phyloP scores from a whole-genome alignment of 768 basidiomycete genomes.

The Naganishia vaughanmartiniae region DNA sequence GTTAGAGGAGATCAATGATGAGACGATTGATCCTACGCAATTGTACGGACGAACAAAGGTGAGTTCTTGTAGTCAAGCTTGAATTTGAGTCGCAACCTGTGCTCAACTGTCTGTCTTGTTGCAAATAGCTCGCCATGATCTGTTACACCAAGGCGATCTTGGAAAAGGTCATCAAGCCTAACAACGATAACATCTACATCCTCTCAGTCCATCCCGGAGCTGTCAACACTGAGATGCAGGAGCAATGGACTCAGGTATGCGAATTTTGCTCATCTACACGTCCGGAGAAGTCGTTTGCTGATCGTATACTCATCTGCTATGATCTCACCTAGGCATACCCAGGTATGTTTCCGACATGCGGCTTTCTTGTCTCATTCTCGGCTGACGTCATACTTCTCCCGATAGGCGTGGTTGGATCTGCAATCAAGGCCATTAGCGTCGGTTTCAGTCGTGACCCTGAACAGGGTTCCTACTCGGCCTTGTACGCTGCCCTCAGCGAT shows the following conservation, averaged over 20 bases:
- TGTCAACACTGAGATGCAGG: constrained; percentile 51
- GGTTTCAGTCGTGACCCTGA: constrained; percentile 36
- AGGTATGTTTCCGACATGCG: background rate
- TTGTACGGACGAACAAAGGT: constrained; percentile 56
- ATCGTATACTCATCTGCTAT: too few species aligned
- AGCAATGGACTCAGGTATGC: constrained; percentile 37
- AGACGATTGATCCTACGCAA: constrained; percentile 46
- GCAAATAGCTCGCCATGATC: constrained; percentile 48
- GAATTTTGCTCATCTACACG: background rate
- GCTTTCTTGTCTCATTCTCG: background rate
- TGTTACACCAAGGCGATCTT: constrained; percentile 51
- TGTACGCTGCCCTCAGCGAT: constrained; percentile 37
- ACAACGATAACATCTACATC: constrained; percentile 45
- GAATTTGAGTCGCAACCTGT: background rate
- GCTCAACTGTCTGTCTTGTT: background rate
- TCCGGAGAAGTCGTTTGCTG: too few species aligned
- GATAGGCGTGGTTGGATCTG: constrained; percentile 7
- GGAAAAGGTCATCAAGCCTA: constrained; percentile 50
- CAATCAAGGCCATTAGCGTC: constrained; percentile 7
- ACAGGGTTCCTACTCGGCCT: constrained; percentile 45
- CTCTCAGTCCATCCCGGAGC: constrained; percentile 49
- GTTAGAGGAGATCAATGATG: constrained; percentile 54
- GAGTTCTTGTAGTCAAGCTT: background rate
- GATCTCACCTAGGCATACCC: background rate
- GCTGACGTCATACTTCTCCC: background rate